These are phyloP conservation scores for Aspergillus niger DNA, from an alignment of 2,329 filamentous ascomycete species.

Conservation along the genomic window DNA sequence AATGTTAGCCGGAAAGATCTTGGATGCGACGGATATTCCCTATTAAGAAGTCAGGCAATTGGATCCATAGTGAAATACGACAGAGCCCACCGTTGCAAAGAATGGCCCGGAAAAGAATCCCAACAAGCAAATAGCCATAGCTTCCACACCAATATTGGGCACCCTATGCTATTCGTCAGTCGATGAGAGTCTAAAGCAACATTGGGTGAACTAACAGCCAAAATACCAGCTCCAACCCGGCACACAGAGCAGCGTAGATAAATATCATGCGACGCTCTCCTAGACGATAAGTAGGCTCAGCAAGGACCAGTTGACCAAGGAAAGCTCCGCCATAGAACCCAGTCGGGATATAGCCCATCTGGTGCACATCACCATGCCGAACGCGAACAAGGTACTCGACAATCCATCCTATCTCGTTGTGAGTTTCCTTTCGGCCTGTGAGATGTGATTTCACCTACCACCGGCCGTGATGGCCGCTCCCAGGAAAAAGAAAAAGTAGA, in stretches of 20 bases:
- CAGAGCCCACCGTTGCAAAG: slow-evolving; percentile 54
- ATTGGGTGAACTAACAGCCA: slow-evolving; percentile 49
- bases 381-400: slow-evolving; percentile 65
- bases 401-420: slow-evolving; percentile 55
- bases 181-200: no score
- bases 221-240: slow-evolving; percentile 60
- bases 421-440: neutral
- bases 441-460: slow-evolving; percentile 27
- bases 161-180: slow-evolving; percentile 30
- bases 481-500: slow-evolving; percentile 67
- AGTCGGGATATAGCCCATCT: slow-evolving; percentile 64
- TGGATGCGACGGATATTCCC: slow-evolving; percentile 55
- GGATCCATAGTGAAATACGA: neutral
- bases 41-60: slow-evolving; percentile 2
- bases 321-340: slow-evolving; percentile 62
- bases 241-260: slow-evolving; percentile 54
- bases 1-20: slow-evolving; percentile 53
- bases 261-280: slow-evolving; percentile 62
- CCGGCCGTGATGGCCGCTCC: slow-evolving; percentile 57
- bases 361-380: slow-evolving; percentile 57
- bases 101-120: slow-evolving; percentile 62
- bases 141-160: slow-evolving; percentile 51
- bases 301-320: slow-evolving; percentile 58
- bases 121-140: slow-evolving; percentile 56
- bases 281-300: slow-evolving; percentile 61